Conservation (phyloP, 352 stramenopile genomes). For the Phytophthora parvispora region DNA sequence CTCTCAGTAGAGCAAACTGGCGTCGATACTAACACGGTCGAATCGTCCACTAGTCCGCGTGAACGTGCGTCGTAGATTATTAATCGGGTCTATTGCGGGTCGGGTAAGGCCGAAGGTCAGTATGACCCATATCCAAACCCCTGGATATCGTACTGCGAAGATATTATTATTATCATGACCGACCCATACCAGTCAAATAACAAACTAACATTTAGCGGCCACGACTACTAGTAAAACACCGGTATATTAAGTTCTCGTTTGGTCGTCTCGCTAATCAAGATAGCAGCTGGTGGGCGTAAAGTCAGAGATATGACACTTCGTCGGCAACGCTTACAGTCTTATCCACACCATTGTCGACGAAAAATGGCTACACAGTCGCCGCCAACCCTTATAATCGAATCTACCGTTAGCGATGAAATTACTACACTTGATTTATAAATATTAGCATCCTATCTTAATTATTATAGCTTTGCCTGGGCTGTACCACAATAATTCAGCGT, state of each 20-base stretch:
- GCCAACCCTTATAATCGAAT: not conserved
- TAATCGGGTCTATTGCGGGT: no score
- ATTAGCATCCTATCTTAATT: not conserved
- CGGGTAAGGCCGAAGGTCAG: no score
- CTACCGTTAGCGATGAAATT: not conserved
- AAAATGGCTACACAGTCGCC: not conserved
- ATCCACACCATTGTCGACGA: not conserved
- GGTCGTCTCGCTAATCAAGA: not conserved
- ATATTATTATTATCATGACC: not conserved
- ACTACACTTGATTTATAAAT: not conserved
- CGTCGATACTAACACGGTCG: no score
- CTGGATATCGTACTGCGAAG: not conserved
- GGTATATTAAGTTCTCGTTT: not conserved
- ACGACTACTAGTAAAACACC: not conserved
- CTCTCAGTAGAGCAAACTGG: no score
- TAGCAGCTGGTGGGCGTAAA: not conserved
- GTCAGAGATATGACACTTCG: not conserved
- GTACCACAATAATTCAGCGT: not conserved
- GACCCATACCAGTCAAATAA: not conserved
- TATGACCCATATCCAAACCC: no score
- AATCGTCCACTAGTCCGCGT: no score
- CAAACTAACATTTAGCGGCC: not conserved
- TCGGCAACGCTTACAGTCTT: not conserved
- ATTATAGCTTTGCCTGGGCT: not conserved
- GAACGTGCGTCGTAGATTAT: no score